These are phyloP conservation scores for Usnea hakonensis DNA, from an alignment of 495 filamentous ascomycete genomes.

Conservation along the genomic window DNA sequence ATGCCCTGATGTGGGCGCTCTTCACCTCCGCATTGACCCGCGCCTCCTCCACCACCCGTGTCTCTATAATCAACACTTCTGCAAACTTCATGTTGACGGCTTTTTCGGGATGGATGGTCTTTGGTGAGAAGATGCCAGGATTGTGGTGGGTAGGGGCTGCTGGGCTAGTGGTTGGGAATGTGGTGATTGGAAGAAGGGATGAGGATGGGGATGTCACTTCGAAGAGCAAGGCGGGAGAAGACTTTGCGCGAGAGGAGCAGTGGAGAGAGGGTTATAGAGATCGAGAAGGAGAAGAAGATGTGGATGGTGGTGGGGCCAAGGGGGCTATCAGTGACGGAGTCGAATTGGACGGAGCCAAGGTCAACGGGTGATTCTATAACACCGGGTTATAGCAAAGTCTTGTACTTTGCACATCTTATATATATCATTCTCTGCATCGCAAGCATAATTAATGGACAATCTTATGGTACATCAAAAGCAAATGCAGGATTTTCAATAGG, in stretches of 20 bases:
- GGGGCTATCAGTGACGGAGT: conserved; percentile 14
- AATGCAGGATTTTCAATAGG: neutral
- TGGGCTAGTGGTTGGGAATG: conserved; percentile 80
- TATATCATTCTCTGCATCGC: neutral
- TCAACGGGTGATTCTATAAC: neutral
- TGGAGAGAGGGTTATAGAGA: conserved; percentile 23
- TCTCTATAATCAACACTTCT: conserved; percentile 87
- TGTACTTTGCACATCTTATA: neutral
- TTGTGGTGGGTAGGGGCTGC: conserved; percentile 86
- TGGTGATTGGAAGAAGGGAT: conserved; percentile 79
- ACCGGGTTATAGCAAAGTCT: neutral
- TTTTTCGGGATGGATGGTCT: conserved; percentile 67
- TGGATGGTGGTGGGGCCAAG: conserved; percentile 15
- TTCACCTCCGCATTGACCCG: conserved; percentile 74
- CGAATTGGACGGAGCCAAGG: conserved; percentile 6
- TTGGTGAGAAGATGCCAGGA: conserved; percentile 61
- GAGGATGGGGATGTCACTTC: conserved; percentile 31
- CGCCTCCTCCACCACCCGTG: conserved; percentile 77
- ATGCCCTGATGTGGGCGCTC: conserved; percentile 90
- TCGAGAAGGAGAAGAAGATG: conserved; percentile 12
- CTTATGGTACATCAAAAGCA: neutral
- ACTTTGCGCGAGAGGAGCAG: neutral
- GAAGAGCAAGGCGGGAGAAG: neutral
- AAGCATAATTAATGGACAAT: neutral
- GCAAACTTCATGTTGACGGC: conserved; percentile 90